Conservation (phyloP, 805 yeast species). For the Metschnikowia colocasiae region DNA sequence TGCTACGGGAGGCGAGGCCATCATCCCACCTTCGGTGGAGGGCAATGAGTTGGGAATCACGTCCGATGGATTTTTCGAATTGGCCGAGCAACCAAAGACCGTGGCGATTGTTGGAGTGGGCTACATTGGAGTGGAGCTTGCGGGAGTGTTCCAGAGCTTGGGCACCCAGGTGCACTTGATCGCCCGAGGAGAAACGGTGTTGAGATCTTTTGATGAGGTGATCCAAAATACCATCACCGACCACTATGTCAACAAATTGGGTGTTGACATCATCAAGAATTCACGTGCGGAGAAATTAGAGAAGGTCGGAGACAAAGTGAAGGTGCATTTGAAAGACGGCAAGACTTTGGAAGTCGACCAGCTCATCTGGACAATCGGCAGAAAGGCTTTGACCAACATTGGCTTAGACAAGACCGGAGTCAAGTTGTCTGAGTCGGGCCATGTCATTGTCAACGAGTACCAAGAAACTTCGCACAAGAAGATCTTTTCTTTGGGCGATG, state of each 20-base stretch:
- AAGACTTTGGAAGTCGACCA: conserved; percentile 58
- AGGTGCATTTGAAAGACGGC: conserved; percentile 38
- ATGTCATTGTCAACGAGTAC: conserved; percentile 78
- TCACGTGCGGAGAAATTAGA: conserved; percentile 43
- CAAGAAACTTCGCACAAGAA: conserved; percentile 73
- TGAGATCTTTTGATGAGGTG: conserved; percentile 81
- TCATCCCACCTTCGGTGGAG: conserved; percentile 62
- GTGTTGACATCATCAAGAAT: conserved; percentile 74
- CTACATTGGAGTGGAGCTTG: conserved; percentile 91
- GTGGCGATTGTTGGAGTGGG: conserved; percentile 98
- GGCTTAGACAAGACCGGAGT: conserved; percentile 78
- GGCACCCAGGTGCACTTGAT: conserved; percentile 84
- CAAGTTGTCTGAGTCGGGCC: conserved; percentile 53
- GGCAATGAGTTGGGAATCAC: conserved; percentile 83
- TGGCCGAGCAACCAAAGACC: conserved; percentile 78
- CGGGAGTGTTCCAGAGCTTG: conserved; percentile 89
- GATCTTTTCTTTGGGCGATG: conserved; percentile 89
- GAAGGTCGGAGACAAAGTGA: conserved; percentile 33
- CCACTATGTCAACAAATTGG: conserved; percentile 68
- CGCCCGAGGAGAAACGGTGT: conserved; percentile 86
- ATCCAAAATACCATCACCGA: conserved; percentile 79
- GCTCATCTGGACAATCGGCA: conserved; percentile 91
- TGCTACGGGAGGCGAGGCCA: conserved; percentile 91
- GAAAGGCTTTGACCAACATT: conserved; percentile 70
- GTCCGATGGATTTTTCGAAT: conserved; percentile 86